Evolutionary conservation across 768 basidiomycete genomes (phyloP), one percentile per base, ranked within the genome.

Genomic region (Scleroderma bovista): DNA sequence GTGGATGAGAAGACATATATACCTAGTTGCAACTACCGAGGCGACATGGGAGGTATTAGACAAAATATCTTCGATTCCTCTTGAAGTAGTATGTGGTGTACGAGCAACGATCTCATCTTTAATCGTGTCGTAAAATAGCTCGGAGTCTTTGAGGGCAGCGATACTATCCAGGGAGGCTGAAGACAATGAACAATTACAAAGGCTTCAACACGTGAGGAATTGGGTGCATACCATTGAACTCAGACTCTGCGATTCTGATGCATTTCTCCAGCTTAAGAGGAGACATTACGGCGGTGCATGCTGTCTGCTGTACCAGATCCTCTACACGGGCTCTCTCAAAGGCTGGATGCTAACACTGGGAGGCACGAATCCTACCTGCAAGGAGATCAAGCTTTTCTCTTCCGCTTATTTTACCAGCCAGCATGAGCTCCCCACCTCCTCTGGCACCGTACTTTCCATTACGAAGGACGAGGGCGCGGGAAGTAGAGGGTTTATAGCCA

Each of bases 331-430:
- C 22, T 31, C 22, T 31, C n/a, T 10, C 17, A 33, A 19, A 10
- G 8, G 15, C 44, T 51, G 44, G 46, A 49, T 36, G 37, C 6
- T 15, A n/a, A 24, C 24, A 13, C 16, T 38, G 2, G 6, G 43
- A 40, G 13, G 44, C 0, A 17, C 22, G 34, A 22, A 31, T 66
- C 70, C 51, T 60, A 86, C 89, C 87, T 57, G 86, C 86, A 26
- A 90, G 69, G 22, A 90, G 74, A 63, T 88, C 86, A 26, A 92
- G 72, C 60, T 90, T 90, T 66, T 90, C 88, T 59, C 85, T 76
- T 1, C 89, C 89, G 44, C 76, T 81, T 54, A 88, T 77, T 60
- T 75, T 85, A 22, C 69, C 76, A 47, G 73, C 70, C 41, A 77
- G 65, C 42, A 82, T 63, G 40, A 88, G 17, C 65, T 88, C 86